Conservation (phyloP, 495 filamentous ascomycete genomes). For the Daldinia bambusicola region DNA sequence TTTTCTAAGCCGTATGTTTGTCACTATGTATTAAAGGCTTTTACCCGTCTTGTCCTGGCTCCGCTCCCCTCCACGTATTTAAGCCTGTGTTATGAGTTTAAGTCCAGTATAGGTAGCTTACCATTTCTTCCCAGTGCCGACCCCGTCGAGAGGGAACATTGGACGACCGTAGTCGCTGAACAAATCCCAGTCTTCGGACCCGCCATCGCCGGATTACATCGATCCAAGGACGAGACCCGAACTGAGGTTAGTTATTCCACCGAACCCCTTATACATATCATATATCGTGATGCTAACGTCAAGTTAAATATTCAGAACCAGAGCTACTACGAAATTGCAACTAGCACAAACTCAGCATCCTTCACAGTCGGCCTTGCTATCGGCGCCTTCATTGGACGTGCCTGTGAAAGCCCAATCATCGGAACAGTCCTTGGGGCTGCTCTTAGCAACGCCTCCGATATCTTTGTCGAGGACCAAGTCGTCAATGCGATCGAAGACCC, state of each 20-base stretch:
- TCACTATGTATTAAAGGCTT: neutral
- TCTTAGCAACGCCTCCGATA: constrained; percentile 12
- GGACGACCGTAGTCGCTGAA: constrained; percentile 22
- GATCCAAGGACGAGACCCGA: neutral
- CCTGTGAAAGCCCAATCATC: constrained; percentile 20
- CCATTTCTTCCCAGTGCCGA: constrained; percentile 23
- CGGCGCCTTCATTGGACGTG: constrained; percentile 34
- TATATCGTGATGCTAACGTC: neutral
- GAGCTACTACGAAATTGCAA: constrained; percentile 30
- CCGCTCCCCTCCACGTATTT: constrained; percentile 5
- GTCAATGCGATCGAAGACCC: constrained; percentile 16
- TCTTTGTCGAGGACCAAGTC: constrained; percentile 23
- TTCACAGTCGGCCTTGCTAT: constrained; percentile 23
- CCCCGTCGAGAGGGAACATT: constrained; percentile 17
- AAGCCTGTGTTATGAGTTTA: constrained; percentile 9
- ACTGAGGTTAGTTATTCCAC: constrained; percentile 19
- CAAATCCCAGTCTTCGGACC: constrained; percentile 28
- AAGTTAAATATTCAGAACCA: constrained; percentile 7
- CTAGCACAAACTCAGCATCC: constrained; percentile 21
- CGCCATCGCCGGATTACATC: constrained; percentile 25
- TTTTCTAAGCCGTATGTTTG: constrained; percentile 31
- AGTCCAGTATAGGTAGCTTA: constrained; percentile 17
- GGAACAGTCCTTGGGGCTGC: constrained; percentile 28
- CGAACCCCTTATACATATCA: neutral
- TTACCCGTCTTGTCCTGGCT: neutral